phyloP scores from a whole-genome alignment of 129 eudicot genomes.

The Sambucus nigra region DNA sequence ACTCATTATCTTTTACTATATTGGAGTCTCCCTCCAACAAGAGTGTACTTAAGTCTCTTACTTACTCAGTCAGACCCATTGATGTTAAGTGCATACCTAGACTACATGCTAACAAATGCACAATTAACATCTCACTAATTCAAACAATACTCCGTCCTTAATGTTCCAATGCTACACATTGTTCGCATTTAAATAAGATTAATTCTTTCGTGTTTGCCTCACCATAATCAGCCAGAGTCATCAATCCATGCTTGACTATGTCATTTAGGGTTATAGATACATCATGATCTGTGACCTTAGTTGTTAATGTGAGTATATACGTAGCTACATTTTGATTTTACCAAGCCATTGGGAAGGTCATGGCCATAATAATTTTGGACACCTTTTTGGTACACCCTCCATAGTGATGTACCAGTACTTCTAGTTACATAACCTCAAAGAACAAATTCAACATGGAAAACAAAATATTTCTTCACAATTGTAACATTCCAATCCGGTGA shows the following conservation, averaged over 20 bases:
- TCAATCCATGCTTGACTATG: constrained; percentile 72
- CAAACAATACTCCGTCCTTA: too few species aligned
- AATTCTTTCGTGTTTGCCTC: constrained; percentile 78
- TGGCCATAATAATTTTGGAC: constrained; percentile 88
- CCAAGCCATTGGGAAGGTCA: constrained; percentile 75
- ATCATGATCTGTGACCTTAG: constrained; percentile 95
- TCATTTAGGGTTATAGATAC: constrained; percentile 89
- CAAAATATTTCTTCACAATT: constrained; percentile 88
- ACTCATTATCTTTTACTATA: too few species aligned
- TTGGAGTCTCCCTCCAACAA: too few species aligned
- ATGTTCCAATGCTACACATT: constrained; percentile 73
- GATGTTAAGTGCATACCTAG: too few species aligned
- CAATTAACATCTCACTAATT: too few species aligned
- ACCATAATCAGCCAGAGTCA: constrained; percentile 84
- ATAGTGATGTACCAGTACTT: constrained; percentile 92
- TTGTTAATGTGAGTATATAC: constrained; percentile 84
- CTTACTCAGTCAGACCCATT: too few species aligned
- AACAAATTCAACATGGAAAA: constrained; percentile 95
- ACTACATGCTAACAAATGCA: too few species aligned
- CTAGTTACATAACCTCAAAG: constrained; percentile 97
- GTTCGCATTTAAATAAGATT: constrained; percentile 78
- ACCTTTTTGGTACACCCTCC: constrained; percentile 93
- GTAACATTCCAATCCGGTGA: constrained; percentile 84
- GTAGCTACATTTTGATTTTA: constrained; percentile 71
- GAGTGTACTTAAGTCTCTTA: too few species aligned